A percentile compares a stretch with the other conserved stretches of the same genome.
Conservation (phyloP, 108 stramenopile species). For the Cyclotella cryptica region DNA sequence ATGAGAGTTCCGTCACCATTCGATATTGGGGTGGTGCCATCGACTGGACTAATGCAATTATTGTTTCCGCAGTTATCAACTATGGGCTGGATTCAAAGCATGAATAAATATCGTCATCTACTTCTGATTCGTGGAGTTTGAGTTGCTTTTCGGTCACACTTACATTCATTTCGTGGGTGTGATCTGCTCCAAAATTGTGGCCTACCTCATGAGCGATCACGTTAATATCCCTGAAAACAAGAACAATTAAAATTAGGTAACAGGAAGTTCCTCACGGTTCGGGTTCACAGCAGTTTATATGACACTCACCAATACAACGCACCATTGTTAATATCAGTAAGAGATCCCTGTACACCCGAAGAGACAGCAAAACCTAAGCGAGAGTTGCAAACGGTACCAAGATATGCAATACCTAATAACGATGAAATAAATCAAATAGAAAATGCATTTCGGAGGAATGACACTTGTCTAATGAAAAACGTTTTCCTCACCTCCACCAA, state of each 20-base stretch:
- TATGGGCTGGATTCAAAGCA: constrained; percentile 3
- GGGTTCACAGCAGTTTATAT: neutral
- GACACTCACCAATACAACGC: neutral
- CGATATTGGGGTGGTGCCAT: neutral
- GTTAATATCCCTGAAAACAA: neutral
- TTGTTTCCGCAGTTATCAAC: constrained; percentile 8
- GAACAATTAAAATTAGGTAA: neutral
- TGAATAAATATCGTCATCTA: neutral
- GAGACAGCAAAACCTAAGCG: neutral
- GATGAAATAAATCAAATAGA: neutral
- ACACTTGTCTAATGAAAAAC: neutral
- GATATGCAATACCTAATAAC: neutral
- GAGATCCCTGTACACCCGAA: neutral
- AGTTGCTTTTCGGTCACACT: neutral
- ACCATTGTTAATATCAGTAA: neutral
- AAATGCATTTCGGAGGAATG: neutral
- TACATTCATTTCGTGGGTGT: constrained; percentile 14
- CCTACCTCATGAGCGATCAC: constrained; percentile 13
- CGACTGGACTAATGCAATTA: neutral
- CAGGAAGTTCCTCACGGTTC: too few species aligned
- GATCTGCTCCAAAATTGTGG: constrained; percentile 13
- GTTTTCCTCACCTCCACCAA: constrained; percentile 14
- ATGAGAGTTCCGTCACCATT: constrained; percentile 14
- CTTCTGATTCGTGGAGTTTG: neutral
- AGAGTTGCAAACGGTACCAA: neutral